Percentiles rank a stretch among this genome's conserved stretches.
phyloP scores from a whole-genome alignment of 139 green algal species.

The Trebouxia sp. region DNA sequence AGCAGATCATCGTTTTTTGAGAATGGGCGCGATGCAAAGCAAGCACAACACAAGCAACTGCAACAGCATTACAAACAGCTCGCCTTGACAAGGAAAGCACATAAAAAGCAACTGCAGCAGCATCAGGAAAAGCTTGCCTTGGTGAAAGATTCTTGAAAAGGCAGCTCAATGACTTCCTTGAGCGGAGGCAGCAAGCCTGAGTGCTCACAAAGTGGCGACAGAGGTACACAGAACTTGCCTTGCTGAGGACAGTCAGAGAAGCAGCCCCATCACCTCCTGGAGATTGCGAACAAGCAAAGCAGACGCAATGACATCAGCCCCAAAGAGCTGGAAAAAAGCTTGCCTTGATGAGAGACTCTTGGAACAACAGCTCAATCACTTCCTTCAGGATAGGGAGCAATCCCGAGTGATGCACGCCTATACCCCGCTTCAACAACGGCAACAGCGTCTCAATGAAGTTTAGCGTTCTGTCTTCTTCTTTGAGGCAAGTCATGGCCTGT shows the following conservation, averaged over 20 bases:
- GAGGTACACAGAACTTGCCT: too few relatives aligned
- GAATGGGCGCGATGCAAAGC: too few relatives aligned
- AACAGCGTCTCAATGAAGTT: conserved; percentile 67
- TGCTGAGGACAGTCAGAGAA: not conserved
- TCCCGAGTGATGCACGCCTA: conserved; percentile 93
- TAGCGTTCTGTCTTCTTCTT: conserved; percentile 82
- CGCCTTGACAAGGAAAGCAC: too few relatives aligned
- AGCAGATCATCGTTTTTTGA: too few relatives aligned
- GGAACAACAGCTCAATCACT: conserved; percentile 96
- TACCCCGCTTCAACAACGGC: conserved; percentile 82
- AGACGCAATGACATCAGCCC: too few relatives aligned
- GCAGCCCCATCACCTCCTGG: not conserved
- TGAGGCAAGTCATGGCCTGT: conserved; percentile 51
- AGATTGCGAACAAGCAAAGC: not conserved
- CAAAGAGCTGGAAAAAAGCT: too few relatives aligned
- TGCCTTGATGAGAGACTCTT: conserved; percentile 71
- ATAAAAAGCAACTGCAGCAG: too few relatives aligned
- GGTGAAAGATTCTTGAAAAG: conserved; percentile 86
- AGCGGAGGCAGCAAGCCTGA: conserved; percentile 92
- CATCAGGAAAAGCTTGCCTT: conserved; percentile 49
- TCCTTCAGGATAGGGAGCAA: conserved; percentile 98
- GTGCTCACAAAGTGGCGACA: conserved; percentile 76
- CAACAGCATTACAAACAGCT: too few relatives aligned
- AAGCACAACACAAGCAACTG: too few relatives aligned
- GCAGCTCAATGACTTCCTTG: conserved; percentile 96